These are phyloP conservation scores for Prototheca stagnorum DNA, from an alignment of 163 green algal species.

Conservation along the genomic window DNA sequence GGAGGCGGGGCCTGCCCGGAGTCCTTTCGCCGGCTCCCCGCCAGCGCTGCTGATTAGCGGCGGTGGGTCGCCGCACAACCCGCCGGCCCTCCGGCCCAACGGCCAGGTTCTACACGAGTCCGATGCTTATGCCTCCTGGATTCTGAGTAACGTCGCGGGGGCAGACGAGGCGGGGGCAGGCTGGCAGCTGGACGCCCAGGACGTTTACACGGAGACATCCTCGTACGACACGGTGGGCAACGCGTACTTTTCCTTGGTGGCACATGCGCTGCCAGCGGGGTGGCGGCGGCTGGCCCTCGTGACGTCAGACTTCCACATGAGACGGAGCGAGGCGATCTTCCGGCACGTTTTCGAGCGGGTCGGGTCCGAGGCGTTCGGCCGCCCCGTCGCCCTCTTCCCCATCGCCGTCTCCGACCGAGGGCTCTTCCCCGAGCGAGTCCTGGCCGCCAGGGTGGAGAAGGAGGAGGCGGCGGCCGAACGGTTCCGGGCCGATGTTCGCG, in stretches of 20 bases:
- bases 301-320: constrained; percentile 70
- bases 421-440: constrained; percentile 34
- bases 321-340: constrained; percentile 44
- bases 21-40: too few relatives aligned
- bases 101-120: constrained; percentile 53
- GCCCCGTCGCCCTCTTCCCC: constrained; percentile 6
- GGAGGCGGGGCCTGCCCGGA: too few relatives aligned
- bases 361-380: background rate
- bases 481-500: constrained; percentile 16
- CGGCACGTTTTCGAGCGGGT: constrained; percentile 29
- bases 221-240: constrained; percentile 76
- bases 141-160: too few relatives aligned
- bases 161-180: too few relatives aligned
- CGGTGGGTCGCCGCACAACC: constrained; percentile 68
- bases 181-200: too few relatives aligned
- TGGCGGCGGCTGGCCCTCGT: constrained; percentile 49
- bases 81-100: constrained; percentile 24
- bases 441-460: constrained; percentile 26
- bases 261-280: constrained; percentile 47
- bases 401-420: constrained; percentile 26
- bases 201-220: too few relatives aligned
- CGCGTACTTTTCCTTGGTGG: constrained; percentile 53
- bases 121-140: constrained; percentile 42
- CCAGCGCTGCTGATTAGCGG: constrained; percentile 46
- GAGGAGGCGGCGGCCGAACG: constrained; percentile 22